Evolutionary conservation across 768 basidiomycete genomes (phyloP), one percentile per base, ranked within the genome.

Genomic region (Astraeus odoratus): DNA sequence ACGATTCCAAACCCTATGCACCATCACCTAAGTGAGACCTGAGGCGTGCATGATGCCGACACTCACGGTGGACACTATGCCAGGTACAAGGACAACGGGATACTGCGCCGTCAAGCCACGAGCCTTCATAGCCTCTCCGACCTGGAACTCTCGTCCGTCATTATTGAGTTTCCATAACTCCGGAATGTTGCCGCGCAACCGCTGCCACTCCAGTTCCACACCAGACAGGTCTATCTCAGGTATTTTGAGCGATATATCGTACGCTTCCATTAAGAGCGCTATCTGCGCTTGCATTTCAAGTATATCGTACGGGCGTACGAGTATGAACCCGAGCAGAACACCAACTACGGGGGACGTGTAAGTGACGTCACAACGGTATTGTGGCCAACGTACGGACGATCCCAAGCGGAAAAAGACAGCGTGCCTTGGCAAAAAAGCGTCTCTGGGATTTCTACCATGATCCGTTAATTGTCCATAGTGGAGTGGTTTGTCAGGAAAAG

Each of bases 1-100:
- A 99, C 6, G 88, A 92, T 59, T 97, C 94, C 47, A 97, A 68
- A 4, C 86, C 83, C 78, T 88, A n/a, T n/a, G n/a, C n/a, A n/a
- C n/a, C n/a, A n/a, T n/a, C n/a, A n/a, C n/a, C n/a, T n/a, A n/a
- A n/a, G n/a, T n/a, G n/a, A n/a, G 8, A 25, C 18, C 7, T 43
- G 13, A n/a, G 22, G 36, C 1, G 8, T 5, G 6, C 20, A n/a
- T 30, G 8, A 20, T 13, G 19, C 23, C 2, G 25, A 40, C 19
- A 62, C 78, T 43, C 49, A 86, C 87, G 1, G 92, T 94, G 1
- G 89, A 92, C 29, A 94, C 81, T 41, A 95, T 83, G 1, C 92
- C 92, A 4, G 93, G 92, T 20, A 94, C 76, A n/a, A 96, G 68
- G 2, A 95, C 73, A 10, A 94, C 77, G 1, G 93, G 92, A 60